Percentiles rank a stretch among this genome's conserved stretches.
phyloP scores from a whole-genome alignment of 768 basidiomycete species.

The Serpula lacrymans region DNA sequence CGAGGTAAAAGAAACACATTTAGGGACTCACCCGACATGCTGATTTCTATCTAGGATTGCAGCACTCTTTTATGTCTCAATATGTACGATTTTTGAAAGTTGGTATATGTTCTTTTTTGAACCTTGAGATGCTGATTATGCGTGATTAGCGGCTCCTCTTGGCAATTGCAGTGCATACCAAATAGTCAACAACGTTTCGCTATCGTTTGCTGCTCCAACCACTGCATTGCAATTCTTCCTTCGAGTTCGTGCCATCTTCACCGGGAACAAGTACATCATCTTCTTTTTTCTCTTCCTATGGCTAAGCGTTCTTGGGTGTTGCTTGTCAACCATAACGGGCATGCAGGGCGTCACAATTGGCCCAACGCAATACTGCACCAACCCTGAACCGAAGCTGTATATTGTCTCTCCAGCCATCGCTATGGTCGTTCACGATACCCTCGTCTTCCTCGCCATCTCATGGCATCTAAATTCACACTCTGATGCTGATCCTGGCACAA shows the following conservation, averaged over 20 bases:
- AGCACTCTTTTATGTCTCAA: conserved; percentile 16
- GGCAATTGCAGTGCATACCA: conserved; percentile 20
- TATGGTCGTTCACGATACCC: conserved; percentile 26
- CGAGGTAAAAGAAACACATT: conserved; percentile 27
- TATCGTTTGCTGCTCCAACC: conserved; percentile 18
- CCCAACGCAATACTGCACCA: conserved; percentile 30
- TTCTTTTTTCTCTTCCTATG: conserved; percentile 26
- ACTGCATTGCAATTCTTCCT: conserved; percentile 31
- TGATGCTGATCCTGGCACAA: conserved; percentile 4
- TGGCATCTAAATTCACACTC: conserved; percentile 13
- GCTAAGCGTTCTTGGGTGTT: conserved; percentile 22
- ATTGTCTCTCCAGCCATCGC: conserved; percentile 21
- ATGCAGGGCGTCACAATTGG: conserved; percentile 22
- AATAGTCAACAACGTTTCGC: conserved; percentile 17
- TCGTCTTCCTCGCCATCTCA: conserved; percentile 35
- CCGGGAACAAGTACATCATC: conserved; percentile 15
- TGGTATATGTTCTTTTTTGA: not conserved
- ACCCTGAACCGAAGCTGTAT: conserved; percentile 19
- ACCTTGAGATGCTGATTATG: not conserved
- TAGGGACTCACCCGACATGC: not conserved
- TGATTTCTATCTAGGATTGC: not conserved
- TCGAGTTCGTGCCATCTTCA: conserved; percentile 31
- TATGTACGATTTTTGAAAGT: conserved; percentile 24
- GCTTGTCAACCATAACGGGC: conserved; percentile 23
- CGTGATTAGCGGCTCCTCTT: conserved; percentile 11